Evolutionary conservation across 495 filamentous ascomycete species (phyloP).

Genomic region (Penicillium bialowiezense): DNA sequence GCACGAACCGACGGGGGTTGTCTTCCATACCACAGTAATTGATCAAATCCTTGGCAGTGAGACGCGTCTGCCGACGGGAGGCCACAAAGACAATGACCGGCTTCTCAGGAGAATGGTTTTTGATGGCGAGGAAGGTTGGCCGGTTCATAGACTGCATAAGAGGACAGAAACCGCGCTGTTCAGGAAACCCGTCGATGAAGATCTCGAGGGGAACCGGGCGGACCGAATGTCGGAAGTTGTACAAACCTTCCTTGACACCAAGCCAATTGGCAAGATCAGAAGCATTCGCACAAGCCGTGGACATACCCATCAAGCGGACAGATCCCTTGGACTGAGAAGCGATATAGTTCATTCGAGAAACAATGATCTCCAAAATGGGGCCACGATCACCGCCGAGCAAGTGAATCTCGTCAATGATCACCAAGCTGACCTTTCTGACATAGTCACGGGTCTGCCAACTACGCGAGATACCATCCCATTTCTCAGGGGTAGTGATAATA

Average conservation of each 20-base stretch:
- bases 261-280: conserved; percentile 94
- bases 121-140: conserved; percentile 94
- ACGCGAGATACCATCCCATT: conserved; percentile 99
- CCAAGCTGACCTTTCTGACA: conserved; percentile 89
- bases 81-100: conserved; percentile 98
- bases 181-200: conserved; percentile 96
- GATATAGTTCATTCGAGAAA: conserved; percentile 99
- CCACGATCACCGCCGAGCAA: conserved; percentile 92
- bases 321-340: conserved; percentile 83
- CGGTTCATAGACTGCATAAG: conserved; percentile 99
- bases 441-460: conserved; percentile 97
- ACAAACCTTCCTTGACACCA: conserved; percentile 93
- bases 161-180: conserved; percentile 92
- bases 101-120: conserved; percentile 91
- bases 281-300: conserved; percentile 95
- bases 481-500: conserved; percentile 97
- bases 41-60: conserved; percentile 94
- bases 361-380: conserved; percentile 98
- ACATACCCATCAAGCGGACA: conserved; percentile 94
- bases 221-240: conserved; percentile 98
- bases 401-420: conserved; percentile 99
- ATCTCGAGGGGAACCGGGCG: conserved; percentile 93
- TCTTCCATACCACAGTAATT: conserved; percentile 99
- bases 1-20: conserved; percentile 86
- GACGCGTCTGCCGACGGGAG: conserved; percentile 87